Conservation (phyloP, 2,329 filamentous ascomycete genomes). For the Uncinocarpus reesii region DNA sequence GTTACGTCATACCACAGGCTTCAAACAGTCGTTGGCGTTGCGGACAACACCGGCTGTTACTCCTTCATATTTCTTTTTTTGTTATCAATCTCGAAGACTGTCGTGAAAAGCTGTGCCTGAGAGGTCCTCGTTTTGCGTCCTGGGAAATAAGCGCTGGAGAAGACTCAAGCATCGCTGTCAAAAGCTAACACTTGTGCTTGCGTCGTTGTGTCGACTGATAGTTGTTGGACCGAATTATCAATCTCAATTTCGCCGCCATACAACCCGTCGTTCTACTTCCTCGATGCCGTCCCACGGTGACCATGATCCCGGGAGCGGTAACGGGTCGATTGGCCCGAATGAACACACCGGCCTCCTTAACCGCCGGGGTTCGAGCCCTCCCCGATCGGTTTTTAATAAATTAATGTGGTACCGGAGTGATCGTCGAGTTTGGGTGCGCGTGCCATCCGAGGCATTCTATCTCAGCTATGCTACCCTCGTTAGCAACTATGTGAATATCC, state of each 20-base stretch:
- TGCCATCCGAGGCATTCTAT: conserved; percentile 32
- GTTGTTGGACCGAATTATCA: conserved; percentile 17
- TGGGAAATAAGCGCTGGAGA: background rate
- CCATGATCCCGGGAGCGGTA: conserved; percentile 8
- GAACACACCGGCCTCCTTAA: conserved; percentile 12
- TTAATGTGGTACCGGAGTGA: conserved; percentile 27
- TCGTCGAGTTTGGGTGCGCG: conserved; percentile 30
- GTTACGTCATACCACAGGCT: background rate
- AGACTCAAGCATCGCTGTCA: background rate
- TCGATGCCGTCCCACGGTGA: conserved; percentile 14
- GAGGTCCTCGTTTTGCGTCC: background rate
- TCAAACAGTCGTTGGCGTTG: background rate
- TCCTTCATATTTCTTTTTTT: background rate
- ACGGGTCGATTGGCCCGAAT: conserved; percentile 12
- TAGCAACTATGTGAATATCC: conserved; percentile 48
- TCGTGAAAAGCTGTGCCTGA: background rate
- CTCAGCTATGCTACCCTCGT: conserved; percentile 38
- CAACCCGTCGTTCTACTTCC: conserved; percentile 3
- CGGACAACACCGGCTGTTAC: background rate
- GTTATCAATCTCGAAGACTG: background rate
- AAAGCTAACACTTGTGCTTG: background rate
- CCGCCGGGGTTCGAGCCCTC: background rate
- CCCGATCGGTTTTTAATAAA: conserved; percentile 5
- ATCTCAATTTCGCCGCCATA: conserved; percentile 17
- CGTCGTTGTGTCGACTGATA: conserved; percentile 3